Base-by-base conservation (phyloP, 1,284 basidiomycete species). In the Amylostereum chailletii region DNA sequence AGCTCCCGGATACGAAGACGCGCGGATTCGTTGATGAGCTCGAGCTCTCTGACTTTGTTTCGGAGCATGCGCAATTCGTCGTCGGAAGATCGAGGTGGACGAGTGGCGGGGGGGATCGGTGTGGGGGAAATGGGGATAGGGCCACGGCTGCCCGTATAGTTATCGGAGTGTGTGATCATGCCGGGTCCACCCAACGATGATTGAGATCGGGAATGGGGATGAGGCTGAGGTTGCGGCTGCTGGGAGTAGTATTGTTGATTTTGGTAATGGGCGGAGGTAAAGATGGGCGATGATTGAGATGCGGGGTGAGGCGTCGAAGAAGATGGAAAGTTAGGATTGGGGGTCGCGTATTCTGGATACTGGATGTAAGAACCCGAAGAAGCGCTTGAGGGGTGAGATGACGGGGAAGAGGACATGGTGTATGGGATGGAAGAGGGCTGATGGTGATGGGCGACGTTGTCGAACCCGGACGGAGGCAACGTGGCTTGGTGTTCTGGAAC, bases 1-100 rank as follows among this genome's bases (percentile, higher is more conserved):
- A 78, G 68, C 55, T 75, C 69, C 49, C 66, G 64, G 37, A 75
- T 67, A 37, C 74, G 74, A 53, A 69, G 62, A 41, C 69, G 67
- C 31, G 69, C 68, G 26, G 70, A 66, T 45, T 77, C 67, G 54
- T 75, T 72, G 48, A 66, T 63, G 40, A 69, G 60, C 58, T 77
- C 75, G 41, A 77, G 69, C 47, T 78, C 72, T 8, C 63, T 68
- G 42, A 79, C 63, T 45, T 65, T 66, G 45, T 63, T 66, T 38
- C 66, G 65, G 31, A 76, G 62, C 34, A 59, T 55, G 31, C 57
- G 65, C 45, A 71, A 62, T 55, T 76, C 72, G 0, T 70, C 71
- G 42, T 71, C 70, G 46, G 57, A 49, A 11, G 57, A 48, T 43
- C 59, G 61, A 30, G 58, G 52, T 9, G 58, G 53, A 29, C 60